Percentiles rank a stretch among this genome's conserved stretches.
Evolutionary conservation across 345 rosid genomes (phyloP).

Genomic region (Gossypioides kirkii): DNA sequence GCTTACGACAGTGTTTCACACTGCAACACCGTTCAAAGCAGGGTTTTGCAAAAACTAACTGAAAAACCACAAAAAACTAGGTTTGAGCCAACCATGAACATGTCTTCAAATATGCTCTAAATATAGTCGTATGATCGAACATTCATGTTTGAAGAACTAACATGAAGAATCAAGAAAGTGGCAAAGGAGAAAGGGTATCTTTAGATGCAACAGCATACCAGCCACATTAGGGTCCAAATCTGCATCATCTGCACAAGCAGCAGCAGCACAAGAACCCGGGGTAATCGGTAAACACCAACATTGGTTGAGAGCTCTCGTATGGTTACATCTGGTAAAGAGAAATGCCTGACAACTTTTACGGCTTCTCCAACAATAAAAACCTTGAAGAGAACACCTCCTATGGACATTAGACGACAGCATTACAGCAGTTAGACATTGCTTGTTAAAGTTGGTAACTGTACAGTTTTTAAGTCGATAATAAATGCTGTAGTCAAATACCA

Average conservation of each 20-base stretch:
- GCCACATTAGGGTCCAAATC: conserved; percentile 57
- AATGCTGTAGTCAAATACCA: conserved; percentile 38
- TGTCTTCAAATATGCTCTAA: not conserved
- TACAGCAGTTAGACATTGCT: not conserved
- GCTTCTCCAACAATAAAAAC: conserved; percentile 81
- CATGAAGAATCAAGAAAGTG: not conserved
- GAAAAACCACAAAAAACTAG: not conserved
- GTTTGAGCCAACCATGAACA: not conserved
- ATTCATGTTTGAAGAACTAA: not conserved
- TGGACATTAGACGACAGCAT: conserved; percentile 9
- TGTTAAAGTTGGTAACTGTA: not conserved
- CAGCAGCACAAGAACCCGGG: conserved; percentile 66
- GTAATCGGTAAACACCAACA: conserved; percentile 55
- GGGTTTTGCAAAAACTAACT: not conserved
- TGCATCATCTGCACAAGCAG: conserved; percentile 65
- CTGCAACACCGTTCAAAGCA: not conserved
- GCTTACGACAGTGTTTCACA: not conserved
- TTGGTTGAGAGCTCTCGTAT: conserved; percentile 43
- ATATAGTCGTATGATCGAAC: not conserved
- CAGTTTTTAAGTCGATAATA: not conserved
- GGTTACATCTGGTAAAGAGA: conserved; percentile 79
- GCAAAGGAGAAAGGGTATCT: not conserved
- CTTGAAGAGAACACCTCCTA: conserved; percentile 77
- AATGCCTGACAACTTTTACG: conserved; percentile 69
- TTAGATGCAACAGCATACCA: conserved; percentile 26